Conservation (phyloP, 2,329 filamentous ascomycete species). For the Alternaria gansuensis region DNA sequence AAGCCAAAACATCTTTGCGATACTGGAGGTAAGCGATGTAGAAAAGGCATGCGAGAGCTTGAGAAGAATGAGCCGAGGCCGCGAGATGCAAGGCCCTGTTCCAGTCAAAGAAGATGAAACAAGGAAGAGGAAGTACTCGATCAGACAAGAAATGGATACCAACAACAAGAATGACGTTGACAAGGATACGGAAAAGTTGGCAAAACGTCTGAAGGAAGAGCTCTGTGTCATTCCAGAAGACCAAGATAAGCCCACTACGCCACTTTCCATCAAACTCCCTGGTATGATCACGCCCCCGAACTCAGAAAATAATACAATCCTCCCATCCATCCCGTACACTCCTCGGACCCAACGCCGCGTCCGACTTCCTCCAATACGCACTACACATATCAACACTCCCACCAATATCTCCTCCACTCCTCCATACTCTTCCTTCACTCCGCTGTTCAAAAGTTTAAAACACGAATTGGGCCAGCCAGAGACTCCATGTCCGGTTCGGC, state of each 20-base stretch:
- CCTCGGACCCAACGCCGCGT: constrained; percentile 3
- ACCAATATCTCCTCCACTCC: neutral
- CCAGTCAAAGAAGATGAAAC: neutral
- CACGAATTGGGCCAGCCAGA: constrained; percentile 1
- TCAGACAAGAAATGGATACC: neutral
- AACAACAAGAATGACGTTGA: neutral
- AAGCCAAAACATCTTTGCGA: neutral
- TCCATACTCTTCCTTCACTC: neutral
- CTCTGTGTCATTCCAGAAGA: neutral
- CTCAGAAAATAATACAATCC: neutral
- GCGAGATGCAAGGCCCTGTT: constrained; percentile 8
- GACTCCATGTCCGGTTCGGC: neutral
- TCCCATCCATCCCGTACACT: neutral
- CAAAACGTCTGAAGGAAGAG: neutral
- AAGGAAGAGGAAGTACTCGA: constrained; percentile 18
- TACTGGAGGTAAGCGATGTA: constrained; percentile 21
- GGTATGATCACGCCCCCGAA: neutral
- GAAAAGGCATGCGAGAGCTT: constrained; percentile 25
- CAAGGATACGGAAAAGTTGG: neutral
- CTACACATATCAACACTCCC: neutral
- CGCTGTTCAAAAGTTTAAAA: constrained; percentile 1
- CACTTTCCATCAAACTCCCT: neutral
- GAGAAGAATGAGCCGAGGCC: constrained; percentile 17
- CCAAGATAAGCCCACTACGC: neutral
- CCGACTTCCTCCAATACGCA: constrained; percentile 10